phyloP scores from a whole-genome alignment of 2,329 filamentous ascomycete species.

The Cytospora schulzeri region DNA sequence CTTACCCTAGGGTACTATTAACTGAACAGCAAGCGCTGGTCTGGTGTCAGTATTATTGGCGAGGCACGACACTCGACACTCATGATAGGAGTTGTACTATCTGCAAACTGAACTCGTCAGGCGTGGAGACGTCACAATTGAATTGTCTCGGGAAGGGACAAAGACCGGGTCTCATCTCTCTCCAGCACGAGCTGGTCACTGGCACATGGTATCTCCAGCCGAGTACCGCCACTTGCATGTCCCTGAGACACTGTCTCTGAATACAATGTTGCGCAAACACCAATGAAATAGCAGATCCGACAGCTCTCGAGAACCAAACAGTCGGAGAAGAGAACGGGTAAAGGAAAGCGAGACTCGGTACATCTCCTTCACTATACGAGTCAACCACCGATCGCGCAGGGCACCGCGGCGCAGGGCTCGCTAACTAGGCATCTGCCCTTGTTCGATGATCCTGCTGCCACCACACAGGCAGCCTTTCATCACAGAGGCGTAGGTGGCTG shows the following conservation, averaged over 20 bases:
- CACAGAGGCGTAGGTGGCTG: slow-evolving; percentile 36
- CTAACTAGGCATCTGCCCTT: slow-evolving; percentile 36
- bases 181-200: background rate
- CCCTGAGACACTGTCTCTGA: slow-evolving; percentile 13
- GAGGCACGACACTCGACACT: too few species aligned
- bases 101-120: background rate
- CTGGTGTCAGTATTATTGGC: background rate
- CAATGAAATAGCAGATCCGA: background rate
- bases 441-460: slow-evolving; percentile 37
- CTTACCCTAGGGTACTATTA: slow-evolving; percentile 12
- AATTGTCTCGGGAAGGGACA: slow-evolving; percentile 22
- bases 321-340: background rate
- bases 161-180: background rate
- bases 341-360: slow-evolving; percentile 24
- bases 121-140: background rate
- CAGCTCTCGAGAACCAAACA: background rate
- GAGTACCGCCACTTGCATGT: slow-evolving; percentile 11
- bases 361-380: slow-evolving; percentile 33
- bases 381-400: slow-evolving; percentile 34
- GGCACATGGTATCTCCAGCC: slow-evolving; percentile 23
- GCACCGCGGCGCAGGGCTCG: slow-evolving; percentile 34
- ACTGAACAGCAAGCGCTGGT: background rate
- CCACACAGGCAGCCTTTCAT: slow-evolving; percentile 35
- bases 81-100: background rate
- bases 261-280: slow-evolving; percentile 5